Base-by-base conservation (phyloP, 148 eudicot species). In the Nepenthes gracilis region DNA sequence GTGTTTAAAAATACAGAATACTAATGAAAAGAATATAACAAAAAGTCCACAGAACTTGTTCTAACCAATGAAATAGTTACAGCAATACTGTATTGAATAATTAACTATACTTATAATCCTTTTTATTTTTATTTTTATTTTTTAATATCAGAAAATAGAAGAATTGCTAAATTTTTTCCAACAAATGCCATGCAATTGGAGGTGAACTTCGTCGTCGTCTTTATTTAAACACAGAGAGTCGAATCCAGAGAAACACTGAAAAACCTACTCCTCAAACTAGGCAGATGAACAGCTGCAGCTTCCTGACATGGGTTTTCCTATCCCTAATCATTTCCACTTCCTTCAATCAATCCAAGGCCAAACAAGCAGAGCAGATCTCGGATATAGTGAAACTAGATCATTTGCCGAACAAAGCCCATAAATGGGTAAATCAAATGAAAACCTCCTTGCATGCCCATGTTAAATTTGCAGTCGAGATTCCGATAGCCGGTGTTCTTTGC, bases 401-500 rank as follows among this genome's bases (percentile, higher is more conserved):
- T 53, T 48, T 72, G 34, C 63, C 34, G 1, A 52, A 59, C 47
- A 12, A 47, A 36, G 60, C 49, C 52, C 57, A 10, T 43, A 52
- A 57, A n/a, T 12, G 61, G 69, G 34, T 65, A 57, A 57, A 32
- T 36, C 57, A 57, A 8, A 14, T 5, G 8, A 23, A 35, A 6
- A 33, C 52, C 35, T 54, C 55, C n/a, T 52, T 56, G 37, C 36
- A 34, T 12, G 45, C 64, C 62, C 52, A 55, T 13, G 11, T 68
- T 36, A 64, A 51, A 32, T 37, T 69, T 0, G 45, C 57, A 11
- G n/a, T 33, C 36, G 57, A 70, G 0, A 6, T 47, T 43, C 56
- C 64, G 48, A 51, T 76, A 48, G 55, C 89, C 35, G 81, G 74
- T 13, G 37, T 57, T 34, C 75, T 84, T 6, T 81, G 83, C 49